Evolutionary conservation across 2,329 filamentous ascomycete genomes (phyloP), one percentile per base, ranked within the genome.

Genomic region (Arthrobotrys sphaeroides): DNA sequence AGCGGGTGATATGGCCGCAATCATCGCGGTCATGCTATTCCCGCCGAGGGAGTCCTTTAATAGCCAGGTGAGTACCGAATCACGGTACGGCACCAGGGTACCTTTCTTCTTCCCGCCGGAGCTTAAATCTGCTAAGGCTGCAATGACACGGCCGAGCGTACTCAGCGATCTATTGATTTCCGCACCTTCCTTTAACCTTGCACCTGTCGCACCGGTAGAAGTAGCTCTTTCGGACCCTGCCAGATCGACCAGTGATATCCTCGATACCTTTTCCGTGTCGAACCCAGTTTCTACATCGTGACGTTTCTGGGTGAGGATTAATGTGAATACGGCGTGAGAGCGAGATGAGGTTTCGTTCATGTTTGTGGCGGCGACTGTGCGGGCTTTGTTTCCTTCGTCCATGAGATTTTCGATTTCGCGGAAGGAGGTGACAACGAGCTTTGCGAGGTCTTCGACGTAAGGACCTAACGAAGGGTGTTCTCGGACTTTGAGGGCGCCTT

Each of bases 11-110:
- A 99, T 97, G 61, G 94, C 94, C 59, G 95, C 96, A 86, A 99
- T 99, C 96, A 99, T 99, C 73, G 95, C 95, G 22, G 95, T 99
- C 92, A 98, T 94, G 82, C 94, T 98, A 86, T 99, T 99, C 81
- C 95, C 95, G 81, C 95, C 95, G 4, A 99, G 84, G 2, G 94
- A 98, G 82, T 99, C 96, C 82, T 99, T 99, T 78, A 99, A 84
- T 47, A 99, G 85, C 95, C 95, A 99, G 0, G 95, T 99, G 78
- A 99, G 84, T 57, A 99, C 89, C 81, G 93, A 97, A 85, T 99
- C 96, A 87, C 95, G 91, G 82, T 99, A 99, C 0, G 95, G 96
- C 0, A 99, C 95, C 83, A 96, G 87, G 6, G 83, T 89, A 10
- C 86, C 87, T 67, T 88, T 88, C 80, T 90, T 84, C 78, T 89